Percentiles rank a stretch among this genome's conserved stretches.
These are phyloP conservation scores for Eucalyptus marginata DNA, from an alignment of 345 rosid genomes.

Conservation along the genomic window DNA sequence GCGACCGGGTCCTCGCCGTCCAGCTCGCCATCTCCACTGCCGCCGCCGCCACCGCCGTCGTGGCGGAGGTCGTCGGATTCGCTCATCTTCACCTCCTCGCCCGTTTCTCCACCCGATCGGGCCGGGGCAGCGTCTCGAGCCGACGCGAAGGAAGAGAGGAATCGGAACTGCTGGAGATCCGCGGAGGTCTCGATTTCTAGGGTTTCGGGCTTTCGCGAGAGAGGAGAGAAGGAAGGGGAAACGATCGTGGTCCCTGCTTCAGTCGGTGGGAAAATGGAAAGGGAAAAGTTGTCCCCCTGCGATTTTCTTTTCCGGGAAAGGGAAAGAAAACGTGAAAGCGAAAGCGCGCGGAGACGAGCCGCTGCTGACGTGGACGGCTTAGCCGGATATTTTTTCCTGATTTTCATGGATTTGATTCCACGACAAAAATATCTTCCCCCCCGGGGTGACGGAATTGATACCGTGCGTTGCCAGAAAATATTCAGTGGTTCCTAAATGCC, in stretches of 20 bases:
- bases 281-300: not conserved
- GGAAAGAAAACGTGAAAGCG: not conserved
- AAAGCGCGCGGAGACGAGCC: not conserved
- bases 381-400: constrained; percentile 68
- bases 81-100: not conserved
- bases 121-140: not conserved
- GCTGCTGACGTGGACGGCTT: constrained; percentile 69
- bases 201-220: not conserved
- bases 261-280: not conserved
- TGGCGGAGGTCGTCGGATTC: not conserved
- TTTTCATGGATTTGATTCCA: not conserved
- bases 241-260: not conserved
- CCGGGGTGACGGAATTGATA: not conserved
- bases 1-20: constrained; percentile 30
- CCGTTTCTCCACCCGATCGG: not conserved
- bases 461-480: not conserved
- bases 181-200: not conserved
- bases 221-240: not conserved
- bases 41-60: not conserved
- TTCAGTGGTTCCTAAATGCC: too few species aligned
- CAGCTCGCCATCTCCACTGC: not conserved
- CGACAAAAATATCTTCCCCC: not conserved
- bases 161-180: not conserved
- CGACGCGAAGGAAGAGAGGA: not conserved
- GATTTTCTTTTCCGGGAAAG: not conserved